Evolutionary conservation across 2,329 filamentous ascomycete species (phyloP), one percentile per base, ranked within the genome.

Genomic region (Tolypocladium endophyticum): DNA sequence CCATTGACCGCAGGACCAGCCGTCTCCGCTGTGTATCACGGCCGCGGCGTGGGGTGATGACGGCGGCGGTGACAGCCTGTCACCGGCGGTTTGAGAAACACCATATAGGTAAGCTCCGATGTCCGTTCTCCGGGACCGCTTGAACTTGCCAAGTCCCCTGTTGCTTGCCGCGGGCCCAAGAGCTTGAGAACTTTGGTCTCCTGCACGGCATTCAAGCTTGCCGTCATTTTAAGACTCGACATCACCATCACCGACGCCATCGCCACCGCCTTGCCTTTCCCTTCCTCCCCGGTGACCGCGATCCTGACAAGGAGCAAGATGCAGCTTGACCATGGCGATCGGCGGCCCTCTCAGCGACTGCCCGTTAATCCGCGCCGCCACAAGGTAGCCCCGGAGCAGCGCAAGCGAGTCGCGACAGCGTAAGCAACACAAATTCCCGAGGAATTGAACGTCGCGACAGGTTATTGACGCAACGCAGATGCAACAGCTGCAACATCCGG

Each of bases 401-500:
- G 79, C 57, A 80, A 80, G 67, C 75, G 79, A 53, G 79, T 81
- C 55, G 72, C 74, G 20, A 79, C 76, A 59, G 79, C 79, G 79
- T 81, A 70, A 59, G 64, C 39, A 25, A 43, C n/a, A 30, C n/a
- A 11, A n/a, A 45, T n/a, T 58, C 30, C 16, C 45, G 18, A 28
- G 25, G 39, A 43, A 5, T 11, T 8, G 20, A 12, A 23, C 41
- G 41, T 23, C 20, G 20, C 9, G 43, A 23, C 23, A 4, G 20
- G 20, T 2, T 30, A 5, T 20, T 53, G 30, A 36, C 50, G 39
- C 25, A 20, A 36, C 45, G 30, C 59, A 81, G 79, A 60, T 81
- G 79, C 72, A 81, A 82, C 65, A 76, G 71, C 66, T 82, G 79
- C 70, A 82, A 82, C 69, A 66, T 80, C 54, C 76, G 79, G 53